Base-by-base conservation (phyloP, 2,329 filamentous ascomycete species). In the Tolypocladium cylindrosporum region DNA sequence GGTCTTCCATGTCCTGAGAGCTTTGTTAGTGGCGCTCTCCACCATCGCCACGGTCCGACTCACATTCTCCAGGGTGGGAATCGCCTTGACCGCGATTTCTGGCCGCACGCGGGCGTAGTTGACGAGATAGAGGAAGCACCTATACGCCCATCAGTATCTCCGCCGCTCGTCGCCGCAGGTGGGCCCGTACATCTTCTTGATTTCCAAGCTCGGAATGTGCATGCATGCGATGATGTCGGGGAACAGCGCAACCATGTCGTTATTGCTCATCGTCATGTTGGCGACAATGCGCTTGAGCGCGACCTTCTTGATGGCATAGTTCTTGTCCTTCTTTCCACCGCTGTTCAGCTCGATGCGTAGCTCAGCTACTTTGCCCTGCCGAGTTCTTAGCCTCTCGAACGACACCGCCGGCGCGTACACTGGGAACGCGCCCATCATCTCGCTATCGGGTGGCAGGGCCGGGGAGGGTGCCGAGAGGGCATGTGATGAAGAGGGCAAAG, bases 241-340 rank as follows among this genome's bases (percentile, higher is more conserved):
- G 67, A 99, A 99, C 56, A 99, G 79, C 43, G 91, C 91, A 57
- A 97, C 89, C 94, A 99, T 99, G 74, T 99, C 94, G 70, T 97
- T 99, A 77, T 99, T 99, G 83, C 93, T 97, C 94, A 99, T 99
- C 63, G 94, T 99, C 94, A 99, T 99, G 72, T 99, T 99, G 72
- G 94, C 94, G 67, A 99, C 94, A 66, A 99, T 97, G 82, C 97
- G 97, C 83, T 99, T 99, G 62, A 99, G 82, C 13, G 94, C 92
- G 70, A 97, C 95, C 83, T 97, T 97, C 81, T 97, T 99, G 64
- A 86, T 85, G 51, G 88, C 83, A 75, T 91, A 88, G 76, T 95
- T 96, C 83, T 97, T 97, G 78, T 99, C 94, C 79, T 97, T 99
- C 80, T 96, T 97, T 65, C 90, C 88, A 71, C 91, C 91, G 74